These are phyloP conservation scores for Myrica gale DNA, from an alignment of 306 rosid genomes.

Conservation along the genomic window DNA sequence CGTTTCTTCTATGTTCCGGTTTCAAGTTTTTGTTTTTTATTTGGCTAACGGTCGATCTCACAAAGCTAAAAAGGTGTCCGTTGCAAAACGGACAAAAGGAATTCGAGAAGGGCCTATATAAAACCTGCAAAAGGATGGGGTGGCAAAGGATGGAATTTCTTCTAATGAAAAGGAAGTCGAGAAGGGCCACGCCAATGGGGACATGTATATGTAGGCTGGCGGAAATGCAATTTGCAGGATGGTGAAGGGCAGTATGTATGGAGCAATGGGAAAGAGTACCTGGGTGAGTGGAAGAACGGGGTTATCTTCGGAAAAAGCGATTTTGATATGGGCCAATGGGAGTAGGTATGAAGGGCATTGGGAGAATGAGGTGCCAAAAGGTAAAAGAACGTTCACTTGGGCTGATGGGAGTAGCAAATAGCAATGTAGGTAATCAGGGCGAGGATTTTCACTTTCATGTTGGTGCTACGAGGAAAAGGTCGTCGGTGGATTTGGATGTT, in stretches of 20 bases:
- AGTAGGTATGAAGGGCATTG: constrained; percentile 82
- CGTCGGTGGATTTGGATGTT: constrained; percentile 64
- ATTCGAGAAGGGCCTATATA: too few relatives aligned
- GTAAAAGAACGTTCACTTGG: constrained; percentile 73
- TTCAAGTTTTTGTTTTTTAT: too few relatives aligned
- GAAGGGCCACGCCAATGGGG: constrained; percentile 77
- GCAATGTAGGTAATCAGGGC: constrained; percentile 68
- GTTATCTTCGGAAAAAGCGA: constrained; percentile 68
- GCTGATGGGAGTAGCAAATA: constrained; percentile 80
- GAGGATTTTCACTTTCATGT: constrained; percentile 56
- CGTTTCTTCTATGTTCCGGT: too few relatives aligned
- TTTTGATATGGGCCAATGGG: constrained; percentile 73
- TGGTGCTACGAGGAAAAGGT: constrained; percentile 61
- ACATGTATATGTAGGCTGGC: constrained; percentile 70
- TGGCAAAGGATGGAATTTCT: too few relatives aligned
- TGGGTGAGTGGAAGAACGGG: constrained; percentile 86
- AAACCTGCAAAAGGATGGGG: too few relatives aligned
- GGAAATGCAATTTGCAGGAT: constrained; percentile 77
- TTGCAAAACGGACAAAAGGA: too few relatives aligned
- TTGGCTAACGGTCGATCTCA: too few relatives aligned
- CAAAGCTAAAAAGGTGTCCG: too few relatives aligned
- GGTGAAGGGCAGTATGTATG: constrained; percentile 87
- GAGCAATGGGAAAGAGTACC: constrained; percentile 80
- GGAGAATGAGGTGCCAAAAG: constrained; percentile 85
- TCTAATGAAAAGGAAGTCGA: too few relatives aligned